Conservation (phyloP, 179 eudicot species). For the Actinidia arguta region DNA sequence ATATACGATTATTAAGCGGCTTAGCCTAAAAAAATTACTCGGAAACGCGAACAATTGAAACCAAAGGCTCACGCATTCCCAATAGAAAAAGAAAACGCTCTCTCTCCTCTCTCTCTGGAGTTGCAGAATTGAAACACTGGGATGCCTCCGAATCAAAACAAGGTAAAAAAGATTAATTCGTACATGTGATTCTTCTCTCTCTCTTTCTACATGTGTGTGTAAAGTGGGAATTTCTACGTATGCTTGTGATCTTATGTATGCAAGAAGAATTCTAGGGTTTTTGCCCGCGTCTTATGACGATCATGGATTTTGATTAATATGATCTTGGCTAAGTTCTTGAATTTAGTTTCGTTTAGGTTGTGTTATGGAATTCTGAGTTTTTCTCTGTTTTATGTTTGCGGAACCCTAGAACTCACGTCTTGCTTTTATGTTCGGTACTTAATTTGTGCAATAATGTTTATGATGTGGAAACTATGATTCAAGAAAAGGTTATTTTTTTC, state of each 20-base stretch:
- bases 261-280: not conserved
- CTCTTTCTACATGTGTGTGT: not conserved
- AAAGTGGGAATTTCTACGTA: not conserved
- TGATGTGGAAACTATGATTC: not conserved
- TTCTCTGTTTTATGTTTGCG: not conserved
- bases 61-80: not conserved
- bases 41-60: not conserved
- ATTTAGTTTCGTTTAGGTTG: not conserved
- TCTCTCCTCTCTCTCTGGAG: not conserved
- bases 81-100: not conserved
- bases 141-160: not conserved
- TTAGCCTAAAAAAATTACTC: not conserved
- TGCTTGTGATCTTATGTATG: conserved; percentile 8
- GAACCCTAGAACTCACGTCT: not conserved
- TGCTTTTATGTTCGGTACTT: not conserved
- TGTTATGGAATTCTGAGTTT: not conserved
- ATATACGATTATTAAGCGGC: not conserved
- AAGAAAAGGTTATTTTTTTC: not conserved
- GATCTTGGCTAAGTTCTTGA: conserved; percentile 2
- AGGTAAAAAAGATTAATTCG: not conserved
- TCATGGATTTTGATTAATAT: conserved; percentile 10
- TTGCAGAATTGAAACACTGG: conserved; percentile 4
- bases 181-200: not conserved
- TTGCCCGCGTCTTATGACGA: not conserved
- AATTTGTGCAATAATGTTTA: not conserved